Evolutionary conservation across 139 green algal genomes (phyloP).

Genomic region (Chlorella sorokiniana): DNA sequence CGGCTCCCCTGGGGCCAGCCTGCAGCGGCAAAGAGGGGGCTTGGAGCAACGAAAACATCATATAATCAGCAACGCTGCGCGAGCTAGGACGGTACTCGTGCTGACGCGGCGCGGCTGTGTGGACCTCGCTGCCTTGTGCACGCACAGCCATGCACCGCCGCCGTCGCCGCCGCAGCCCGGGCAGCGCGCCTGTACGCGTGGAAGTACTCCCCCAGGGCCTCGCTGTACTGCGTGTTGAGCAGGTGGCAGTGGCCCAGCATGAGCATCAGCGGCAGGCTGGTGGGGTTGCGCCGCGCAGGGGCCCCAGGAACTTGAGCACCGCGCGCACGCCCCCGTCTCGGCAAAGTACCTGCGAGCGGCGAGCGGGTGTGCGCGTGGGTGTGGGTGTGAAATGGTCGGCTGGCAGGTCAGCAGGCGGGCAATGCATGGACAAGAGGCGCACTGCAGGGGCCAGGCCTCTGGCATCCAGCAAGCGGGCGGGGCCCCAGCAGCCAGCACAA

Average conservation of each 20-base stretch:
- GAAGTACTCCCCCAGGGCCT: conserved; percentile 71
- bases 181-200: conserved; percentile 58
- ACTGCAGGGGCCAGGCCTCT: no score
- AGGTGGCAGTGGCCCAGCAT: conserved; percentile 61
- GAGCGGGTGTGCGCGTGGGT: neutral
- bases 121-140: no score
- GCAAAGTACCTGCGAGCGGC: conserved; percentile 30
- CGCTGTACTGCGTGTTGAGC: conserved; percentile 39
- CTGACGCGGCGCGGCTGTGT: no score
- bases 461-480: no score
- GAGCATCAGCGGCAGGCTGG: conserved; percentile 55
- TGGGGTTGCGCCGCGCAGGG: conserved; percentile 46
- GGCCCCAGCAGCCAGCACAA: no score
- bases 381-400: neutral
- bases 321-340: conserved; percentile 25
- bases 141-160: no score
- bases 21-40: conserved; percentile 9
- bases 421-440: no score
- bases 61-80: no score
- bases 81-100: neutral
- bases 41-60: no score
- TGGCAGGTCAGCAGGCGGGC: neutral
- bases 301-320: conserved; percentile 43
- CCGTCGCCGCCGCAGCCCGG: no score
- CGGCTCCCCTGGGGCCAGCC: conserved; percentile 57